Evolutionary conservation across 371 early-diverging fungal genomes (phyloP), one percentile per base, ranked within the genome.

Genomic region (Mucor saturninus): DNA sequence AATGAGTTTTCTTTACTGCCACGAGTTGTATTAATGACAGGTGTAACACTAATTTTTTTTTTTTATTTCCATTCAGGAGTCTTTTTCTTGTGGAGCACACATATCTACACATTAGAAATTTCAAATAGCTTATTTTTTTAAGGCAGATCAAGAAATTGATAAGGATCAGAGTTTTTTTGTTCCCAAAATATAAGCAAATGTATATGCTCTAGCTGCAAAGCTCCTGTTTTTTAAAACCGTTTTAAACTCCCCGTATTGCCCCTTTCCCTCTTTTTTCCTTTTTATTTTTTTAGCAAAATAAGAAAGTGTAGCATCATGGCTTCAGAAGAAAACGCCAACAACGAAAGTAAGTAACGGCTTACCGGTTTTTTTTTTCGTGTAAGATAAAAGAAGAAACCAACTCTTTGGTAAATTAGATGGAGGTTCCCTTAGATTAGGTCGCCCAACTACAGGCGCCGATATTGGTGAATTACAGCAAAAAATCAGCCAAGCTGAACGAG

Each of bases 381-480:
- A 28, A 52, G 37, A 11, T 38, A 54, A 49, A 58, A 55, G 39
- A 48, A 35, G 21, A 21, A 21, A 21, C 21, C 21, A 21, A 21
- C 21, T 21, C 21, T 21, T 21, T 21, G 21, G 21, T 21, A 21
- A 21, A 21, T 21, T 31, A 54, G 56, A 30, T 54, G 59, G 50
- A 28, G 55, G 56, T n/a, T 46, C 46, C 10, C 39, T 65, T 35
- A 37, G 59, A 45, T 43, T 60, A 43, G 61, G 61, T 3, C 59
- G 63, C 26, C 68, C 77, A 13, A 70, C 81, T 5, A 80, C 81
- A 9, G 81, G 81, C 11, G 77, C 69, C 35, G 82, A 81, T 66
- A 77, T 81, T 68, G 79, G 77, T 13, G 82, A 81, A 54, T 55
- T 81, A 10, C 82, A 81, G 53, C 74, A 73, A 55, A 79, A 79